Evolutionary conservation across 352 stramenopile genomes (phyloP), one percentile per base, ranked within the genome.

Genomic region (Plasmopara muralis): DNA sequence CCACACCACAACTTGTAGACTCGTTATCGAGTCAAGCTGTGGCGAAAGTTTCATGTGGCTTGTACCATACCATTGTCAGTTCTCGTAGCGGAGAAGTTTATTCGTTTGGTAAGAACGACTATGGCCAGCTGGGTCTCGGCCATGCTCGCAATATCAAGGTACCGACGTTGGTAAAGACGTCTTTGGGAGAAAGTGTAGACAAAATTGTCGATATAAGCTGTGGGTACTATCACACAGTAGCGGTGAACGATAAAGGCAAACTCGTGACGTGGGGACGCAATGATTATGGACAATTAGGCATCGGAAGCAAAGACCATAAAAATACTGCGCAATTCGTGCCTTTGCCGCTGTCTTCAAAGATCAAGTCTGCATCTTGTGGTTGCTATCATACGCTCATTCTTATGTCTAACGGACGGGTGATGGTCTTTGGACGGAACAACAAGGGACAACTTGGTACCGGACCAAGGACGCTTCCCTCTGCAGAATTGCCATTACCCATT

Each of bases 371-470:
- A 1, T 91, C 84, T 0, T 94, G 82, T 34, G 84, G 84, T 2
- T 94, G 84, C 54, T 94, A 94, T 43, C 84, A 94, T 55, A 83
- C 79, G 13, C 55, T 94, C 2, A 75, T 94, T 50, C 25, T 94
- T 28, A 67, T 91, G 10, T 72, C 69, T 2, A 93, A 89, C 39
- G 82, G 81, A 5, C 70, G 80, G 0, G 79, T 91, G 10, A 92
- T 94, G 82, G 82, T 90, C 0, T 94, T 94, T 66, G 82, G 84
- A 5, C 74, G 84, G 38, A 94, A 94, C 61, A 94, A 94, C 56
- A 94, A 94, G 44, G 82, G 84, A 0, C 84, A 95, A 29, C 77
- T 93, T 14, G 82, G 84, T 1, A 74, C 79, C 5, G 83, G 82
- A 2, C 77, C 79, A 8, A 72, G 82, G 43, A 91, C 84, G 7